phyloP scores from a whole-genome alignment of 148 eudicot genomes.

The Pouteria glomerata region DNA sequence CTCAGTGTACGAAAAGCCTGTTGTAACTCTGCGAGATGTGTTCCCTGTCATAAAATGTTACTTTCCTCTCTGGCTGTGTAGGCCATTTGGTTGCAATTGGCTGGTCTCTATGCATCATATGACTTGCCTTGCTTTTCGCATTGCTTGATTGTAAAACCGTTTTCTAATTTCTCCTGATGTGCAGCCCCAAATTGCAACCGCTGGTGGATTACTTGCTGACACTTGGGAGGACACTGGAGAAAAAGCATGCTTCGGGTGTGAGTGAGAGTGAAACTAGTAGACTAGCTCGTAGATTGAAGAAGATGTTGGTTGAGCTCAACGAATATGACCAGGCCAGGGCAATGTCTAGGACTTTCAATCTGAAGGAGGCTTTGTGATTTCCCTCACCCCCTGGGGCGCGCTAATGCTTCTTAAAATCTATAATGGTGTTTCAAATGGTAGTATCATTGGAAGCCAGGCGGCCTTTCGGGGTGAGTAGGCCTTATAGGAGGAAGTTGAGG shows the following conservation, averaged over 20 bases:
- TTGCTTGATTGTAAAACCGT: background rate
- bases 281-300: constrained; percentile 81
- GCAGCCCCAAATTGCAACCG: constrained; percentile 80
- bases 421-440: no score
- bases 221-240: constrained; percentile 64
- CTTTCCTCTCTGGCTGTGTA: background rate
- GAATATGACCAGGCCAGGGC: constrained; percentile 82
- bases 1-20: background rate
- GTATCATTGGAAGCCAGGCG: no score
- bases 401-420: background rate
- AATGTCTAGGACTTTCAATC: constrained; percentile 63
- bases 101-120: background rate
- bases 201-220: constrained; percentile 62
- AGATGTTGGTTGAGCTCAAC: constrained; percentile 86
- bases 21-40: background rate
- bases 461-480: no score
- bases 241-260: constrained; percentile 43
- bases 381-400: background rate
- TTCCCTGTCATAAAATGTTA: background rate
- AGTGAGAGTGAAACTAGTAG: constrained; percentile 43
- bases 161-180: background rate
- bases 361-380: constrained; percentile 73
- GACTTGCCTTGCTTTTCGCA: background rate
- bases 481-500: no score
- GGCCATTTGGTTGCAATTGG: background rate